Percentiles rank a stretch among this genome's conserved stretches.
Evolutionary conservation across 2,329 filamentous ascomycete species (phyloP).

Genomic region (Simplicillium sp.): DNA sequence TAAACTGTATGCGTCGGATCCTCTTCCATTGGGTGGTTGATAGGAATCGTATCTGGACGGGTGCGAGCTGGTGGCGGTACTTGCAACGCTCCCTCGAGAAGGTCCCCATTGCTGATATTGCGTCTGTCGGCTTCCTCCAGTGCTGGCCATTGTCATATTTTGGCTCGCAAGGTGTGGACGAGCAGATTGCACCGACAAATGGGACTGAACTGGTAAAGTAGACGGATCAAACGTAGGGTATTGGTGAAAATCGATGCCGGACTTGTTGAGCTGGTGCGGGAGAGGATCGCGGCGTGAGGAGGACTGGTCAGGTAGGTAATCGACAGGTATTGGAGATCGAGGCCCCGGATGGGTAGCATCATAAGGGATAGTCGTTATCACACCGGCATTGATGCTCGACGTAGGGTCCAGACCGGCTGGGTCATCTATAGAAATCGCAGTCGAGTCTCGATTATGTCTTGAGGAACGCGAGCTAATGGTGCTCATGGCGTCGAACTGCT

Average conservation of each 20-base stretch:
- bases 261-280: constrained; percentile 77
- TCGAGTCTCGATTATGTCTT: constrained; percentile 65
- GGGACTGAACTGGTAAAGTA: constrained; percentile 36
- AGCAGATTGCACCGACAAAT: constrained; percentile 52
- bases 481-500: constrained; percentile 45
- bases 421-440: constrained; percentile 61
- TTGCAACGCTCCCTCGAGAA: constrained; percentile 43
- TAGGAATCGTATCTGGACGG: constrained; percentile 57
- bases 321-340: constrained; percentile 61
- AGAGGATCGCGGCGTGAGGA: constrained; percentile 60
- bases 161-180: constrained; percentile 38
- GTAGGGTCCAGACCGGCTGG: constrained; percentile 54
- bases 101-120: constrained; percentile 70
- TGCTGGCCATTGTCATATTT: constrained; percentile 63
- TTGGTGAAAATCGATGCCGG: constrained; percentile 73
- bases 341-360: constrained; percentile 58
- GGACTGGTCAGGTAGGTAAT: constrained; percentile 62
- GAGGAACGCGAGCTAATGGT: constrained; percentile 60
- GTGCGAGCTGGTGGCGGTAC: constrained; percentile 38
- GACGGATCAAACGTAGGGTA: constrained; percentile 66
- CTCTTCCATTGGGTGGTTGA: constrained; percentile 48
- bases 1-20: constrained; percentile 45
- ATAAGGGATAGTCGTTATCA: constrained; percentile 84
- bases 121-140: constrained; percentile 51
- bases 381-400: constrained; percentile 66